Evolutionary conservation across 305 asterid species (phyloP).

Genomic region (Nicotiana rustica): DNA sequence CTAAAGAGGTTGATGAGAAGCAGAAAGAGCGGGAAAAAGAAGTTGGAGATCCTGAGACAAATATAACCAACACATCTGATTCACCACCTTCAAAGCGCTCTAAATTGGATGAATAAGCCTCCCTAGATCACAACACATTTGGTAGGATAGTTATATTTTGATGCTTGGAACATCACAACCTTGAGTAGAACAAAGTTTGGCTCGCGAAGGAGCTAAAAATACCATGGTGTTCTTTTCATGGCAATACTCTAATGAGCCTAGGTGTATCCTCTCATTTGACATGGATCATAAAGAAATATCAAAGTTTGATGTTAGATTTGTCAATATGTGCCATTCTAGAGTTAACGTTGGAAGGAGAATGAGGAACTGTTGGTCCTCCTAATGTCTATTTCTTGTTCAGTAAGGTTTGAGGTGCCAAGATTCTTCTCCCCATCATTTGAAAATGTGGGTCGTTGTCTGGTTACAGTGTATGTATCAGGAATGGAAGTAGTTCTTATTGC

Average conservation of each 20-base stretch:
- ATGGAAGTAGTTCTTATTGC: constrained; percentile 22
- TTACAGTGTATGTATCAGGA: neutral
- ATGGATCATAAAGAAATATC: constrained; percentile 15
- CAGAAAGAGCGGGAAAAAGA: constrained; percentile 44
- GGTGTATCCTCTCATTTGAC: constrained; percentile 10
- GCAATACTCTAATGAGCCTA: neutral
- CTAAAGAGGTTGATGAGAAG: constrained; percentile 45
- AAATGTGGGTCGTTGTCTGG: neutral
- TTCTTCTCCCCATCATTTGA: neutral
- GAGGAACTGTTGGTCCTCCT: neutral
- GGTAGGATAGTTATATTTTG: neutral
- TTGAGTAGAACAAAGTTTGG: constrained; percentile 27
- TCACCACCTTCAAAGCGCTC: constrained; percentile 70
- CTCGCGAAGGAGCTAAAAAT: constrained; percentile 21
- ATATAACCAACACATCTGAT: constrained; percentile 39
- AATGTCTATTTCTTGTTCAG: neutral
- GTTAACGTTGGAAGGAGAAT: neutral
- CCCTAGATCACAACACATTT: constrained; percentile 26
- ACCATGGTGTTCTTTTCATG: constrained; percentile 10
- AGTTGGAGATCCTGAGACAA: constrained; percentile 48
- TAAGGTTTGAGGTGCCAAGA: neutral
- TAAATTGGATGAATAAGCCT: constrained; percentile 52
- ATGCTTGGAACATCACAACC: constrained; percentile 19
- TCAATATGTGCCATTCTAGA: neutral
- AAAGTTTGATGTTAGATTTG: constrained; percentile 24